A percentile compares a stretch with the other conserved stretches of the same genome.
Evolutionary conservation across 169 alveolate species (phyloP).

Genomic region (Plasmodium cynomolgi): DNA sequence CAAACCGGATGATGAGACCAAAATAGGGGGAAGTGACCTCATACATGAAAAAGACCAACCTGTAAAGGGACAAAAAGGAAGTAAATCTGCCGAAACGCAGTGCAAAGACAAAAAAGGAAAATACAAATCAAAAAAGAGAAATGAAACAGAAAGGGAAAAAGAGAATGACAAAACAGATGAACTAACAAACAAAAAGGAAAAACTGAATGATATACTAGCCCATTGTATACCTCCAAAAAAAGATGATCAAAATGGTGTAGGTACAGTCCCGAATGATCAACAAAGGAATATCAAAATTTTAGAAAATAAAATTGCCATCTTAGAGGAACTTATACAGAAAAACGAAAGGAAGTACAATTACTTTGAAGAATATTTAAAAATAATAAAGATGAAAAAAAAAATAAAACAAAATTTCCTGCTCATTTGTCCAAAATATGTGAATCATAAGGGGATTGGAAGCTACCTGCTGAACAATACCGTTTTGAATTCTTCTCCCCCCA

Average conservation of each 20-base stretch:
- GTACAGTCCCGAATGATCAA: neutral
- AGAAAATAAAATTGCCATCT: slow-evolving; percentile 56
- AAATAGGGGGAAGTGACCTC: neutral
- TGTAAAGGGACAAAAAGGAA: neutral
- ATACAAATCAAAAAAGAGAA: neutral
- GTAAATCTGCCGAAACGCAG: neutral
- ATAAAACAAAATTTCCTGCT: slow-evolving; percentile 36
- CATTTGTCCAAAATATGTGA: slow-evolving; percentile 47
- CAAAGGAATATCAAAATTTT: slow-evolving; percentile 13
- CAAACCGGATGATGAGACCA: neutral
- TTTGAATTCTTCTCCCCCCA: neutral
- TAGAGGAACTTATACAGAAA: slow-evolving; percentile 48
- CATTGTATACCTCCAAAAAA: neutral
- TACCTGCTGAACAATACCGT: slow-evolving; percentile 8
- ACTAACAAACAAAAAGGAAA: slow-evolving; percentile 6
- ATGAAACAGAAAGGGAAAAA: neutral
- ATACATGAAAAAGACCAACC: neutral
- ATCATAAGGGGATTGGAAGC: slow-evolving; percentile 39
- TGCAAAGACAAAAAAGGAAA: neutral
- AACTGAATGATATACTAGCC: neutral
- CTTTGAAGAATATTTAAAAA: slow-evolving; percentile 64
- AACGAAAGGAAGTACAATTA: slow-evolving; percentile 39
- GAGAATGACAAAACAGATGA: neutral
- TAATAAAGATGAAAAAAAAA: slow-evolving; percentile 32
- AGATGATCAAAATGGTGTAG: neutral